Conservation (phyloP, 225 moss, liverwort and hornwort genomes). For the Bryum argenteum region DNA sequence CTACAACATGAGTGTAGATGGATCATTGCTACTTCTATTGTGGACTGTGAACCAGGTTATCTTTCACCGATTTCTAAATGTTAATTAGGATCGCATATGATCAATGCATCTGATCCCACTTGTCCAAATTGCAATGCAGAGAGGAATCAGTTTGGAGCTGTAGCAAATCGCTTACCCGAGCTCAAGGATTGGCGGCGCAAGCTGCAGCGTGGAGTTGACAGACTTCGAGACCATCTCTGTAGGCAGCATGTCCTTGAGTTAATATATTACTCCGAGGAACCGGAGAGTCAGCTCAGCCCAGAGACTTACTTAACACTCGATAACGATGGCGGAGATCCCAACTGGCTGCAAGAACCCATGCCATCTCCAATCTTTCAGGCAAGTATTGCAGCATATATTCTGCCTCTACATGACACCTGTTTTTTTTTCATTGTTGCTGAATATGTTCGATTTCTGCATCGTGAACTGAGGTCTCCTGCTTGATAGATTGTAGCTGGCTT, state of each 20-base stretch:
- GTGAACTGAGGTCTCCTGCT: not conserved
- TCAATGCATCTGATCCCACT: slow-evolving; percentile 17
- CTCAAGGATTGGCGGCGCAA: slow-evolving; percentile 93
- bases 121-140: slow-evolving; percentile 43
- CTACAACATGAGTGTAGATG: not conserved
- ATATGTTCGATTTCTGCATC: not conserved
- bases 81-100: not conserved
- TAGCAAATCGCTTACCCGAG: slow-evolving; percentile 77
- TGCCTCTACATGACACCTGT: slow-evolving; percentile 8
- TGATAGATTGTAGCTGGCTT: slow-evolving; percentile 16
- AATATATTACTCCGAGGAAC: slow-evolving; percentile 83
- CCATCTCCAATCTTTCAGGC: slow-evolving; percentile 89
- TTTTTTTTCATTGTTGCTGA: slow-evolving; percentile 8
- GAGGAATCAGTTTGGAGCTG: slow-evolving; percentile 62
- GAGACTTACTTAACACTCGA: slow-evolving; percentile 81
- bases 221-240: slow-evolving; percentile 89
- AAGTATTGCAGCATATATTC: slow-evolving; percentile 24
- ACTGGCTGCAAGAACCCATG: slow-evolving; percentile 93
- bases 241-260: slow-evolving; percentile 80
- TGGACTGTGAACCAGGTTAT: slow-evolving; percentile 8
- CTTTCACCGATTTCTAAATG: not conserved
- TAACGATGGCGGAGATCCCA: slow-evolving; percentile 68
- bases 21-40: not conserved
- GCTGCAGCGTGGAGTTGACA: slow-evolving; percentile 81
- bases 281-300: slow-evolving; percentile 78